Conservation (phyloP, 2,329 filamentous ascomycete genomes). For the Aspergillus caelatus region DNA sequence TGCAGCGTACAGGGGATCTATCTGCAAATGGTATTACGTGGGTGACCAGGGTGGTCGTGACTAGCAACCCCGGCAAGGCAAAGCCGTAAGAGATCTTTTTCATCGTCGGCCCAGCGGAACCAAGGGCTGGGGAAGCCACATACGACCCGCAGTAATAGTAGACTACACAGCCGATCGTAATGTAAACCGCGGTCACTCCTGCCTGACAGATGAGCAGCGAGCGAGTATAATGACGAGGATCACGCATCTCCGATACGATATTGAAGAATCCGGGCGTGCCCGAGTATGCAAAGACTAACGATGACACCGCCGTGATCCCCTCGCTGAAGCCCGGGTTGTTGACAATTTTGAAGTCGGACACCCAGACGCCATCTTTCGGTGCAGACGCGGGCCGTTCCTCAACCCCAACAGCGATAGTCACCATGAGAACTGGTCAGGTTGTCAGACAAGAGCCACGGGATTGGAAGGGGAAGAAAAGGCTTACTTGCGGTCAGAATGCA, state of each 20-base stretch:
- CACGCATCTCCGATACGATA: constrained; percentile 43
- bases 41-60: constrained; percentile 24
- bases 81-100: constrained; percentile 52
- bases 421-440: constrained; percentile 25
- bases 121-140: constrained; percentile 52
- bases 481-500: constrained; percentile 24
- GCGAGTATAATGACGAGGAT: constrained; percentile 36
- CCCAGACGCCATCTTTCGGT: constrained; percentile 30
- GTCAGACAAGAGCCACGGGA: background rate
- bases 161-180: constrained; percentile 43
- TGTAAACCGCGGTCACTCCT: constrained; percentile 36
- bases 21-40: constrained; percentile 22
- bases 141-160: constrained; percentile 52
- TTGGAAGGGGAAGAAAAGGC: background rate
- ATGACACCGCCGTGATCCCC: constrained; percentile 33
- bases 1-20: background rate
- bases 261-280: constrained; percentile 37
- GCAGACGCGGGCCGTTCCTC: constrained; percentile 39
- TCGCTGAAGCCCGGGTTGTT: constrained; percentile 27
- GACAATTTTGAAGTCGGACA: constrained; percentile 32
- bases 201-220: constrained; percentile 36
- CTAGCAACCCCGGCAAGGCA: constrained; percentile 37
- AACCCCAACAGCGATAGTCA: constrained; percentile 33
- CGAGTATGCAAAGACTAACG: constrained; percentile 33
- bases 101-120: constrained; percentile 45